phyloP scores from a whole-genome alignment of 495 filamentous ascomycete genomes.

The Penicillium bialowiezense region DNA sequence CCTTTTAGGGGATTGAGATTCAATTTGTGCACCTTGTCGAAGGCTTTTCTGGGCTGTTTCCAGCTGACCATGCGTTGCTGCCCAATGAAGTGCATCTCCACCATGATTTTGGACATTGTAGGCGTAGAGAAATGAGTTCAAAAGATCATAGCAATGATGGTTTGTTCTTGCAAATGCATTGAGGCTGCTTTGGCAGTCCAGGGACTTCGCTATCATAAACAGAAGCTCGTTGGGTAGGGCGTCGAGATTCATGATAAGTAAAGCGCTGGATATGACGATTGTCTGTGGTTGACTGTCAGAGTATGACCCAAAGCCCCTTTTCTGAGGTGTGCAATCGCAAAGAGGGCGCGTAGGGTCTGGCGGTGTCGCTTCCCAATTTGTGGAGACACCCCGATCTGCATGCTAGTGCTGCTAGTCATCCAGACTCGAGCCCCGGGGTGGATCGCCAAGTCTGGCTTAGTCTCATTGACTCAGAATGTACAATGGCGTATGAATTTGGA shows the following conservation, averaged over 20 bases:
- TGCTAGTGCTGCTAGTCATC: no score
- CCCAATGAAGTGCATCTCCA: slow-evolving; percentile 2
- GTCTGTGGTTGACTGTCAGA: no score
- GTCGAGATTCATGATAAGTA: neutral
- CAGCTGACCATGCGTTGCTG: neutral
- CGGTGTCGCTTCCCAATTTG: neutral
- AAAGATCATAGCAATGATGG: neutral
- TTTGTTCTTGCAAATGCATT: slow-evolving; percentile 2
- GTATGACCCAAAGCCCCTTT: no score
- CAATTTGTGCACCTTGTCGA: neutral
- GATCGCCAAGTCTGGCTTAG: no score
- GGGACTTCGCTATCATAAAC: neutral
- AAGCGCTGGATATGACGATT: no score
- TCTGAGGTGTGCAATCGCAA: no score
- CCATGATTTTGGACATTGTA: neutral
- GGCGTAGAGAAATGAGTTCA: neutral
- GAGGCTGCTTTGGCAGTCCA: neutral
- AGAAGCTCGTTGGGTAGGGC: slow-evolving; percentile 3
- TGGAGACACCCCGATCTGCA: neutral
- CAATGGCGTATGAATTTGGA: no score
- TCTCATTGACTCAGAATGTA: no score
- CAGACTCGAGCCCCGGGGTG: no score
- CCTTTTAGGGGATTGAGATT: neutral
- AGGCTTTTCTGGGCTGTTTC: neutral
- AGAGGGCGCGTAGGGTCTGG: no score